Evolutionary conservation across 2,329 filamentous ascomycete genomes (phyloP), one percentile per base, ranked within the genome.

Genomic region (Blastomyces gilchristii): DNA sequence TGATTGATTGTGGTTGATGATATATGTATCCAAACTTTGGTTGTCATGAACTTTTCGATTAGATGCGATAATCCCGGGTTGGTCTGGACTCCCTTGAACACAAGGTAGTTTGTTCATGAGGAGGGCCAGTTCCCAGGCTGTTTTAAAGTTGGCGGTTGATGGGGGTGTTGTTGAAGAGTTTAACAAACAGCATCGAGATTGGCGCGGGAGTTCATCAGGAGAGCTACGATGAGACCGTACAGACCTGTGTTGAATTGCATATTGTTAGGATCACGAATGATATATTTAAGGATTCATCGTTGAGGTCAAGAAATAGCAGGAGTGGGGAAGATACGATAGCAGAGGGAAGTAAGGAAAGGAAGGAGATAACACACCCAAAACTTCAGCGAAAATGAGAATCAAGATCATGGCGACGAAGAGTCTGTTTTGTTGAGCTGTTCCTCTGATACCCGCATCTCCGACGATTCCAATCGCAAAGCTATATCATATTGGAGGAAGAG

Each of bases 341-440:
- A 43, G 12, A 16, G 16, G 16, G 39, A 12, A 16, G 39, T 5
- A 43, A 43, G 1, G 39, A 7, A n/a, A 41, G 34, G 25, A 57
- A 2, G 34, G 25, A 25, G 56, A 31, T 41, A 37, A 82, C 87
- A 67, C 83, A 94, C 91, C 92, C 87, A 97, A 81, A 70, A 97
- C 92, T 93, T 97, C 92, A 70, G 92, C 92, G 84, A 96, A 97
- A 93, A 97, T 97, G 81, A 97, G 90, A 82, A 97, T 97, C 77
- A 97, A 79, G 80, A 97, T 96, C 91, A 97, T 97, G 80, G 92
- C 92, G 75, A 96, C 91, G 80, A 95, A 96, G 70, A 96, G 84
- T 68, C 79, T 74, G 60, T 78, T 79, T 73, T 81, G 79, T 71
- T 81, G 79, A 60, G 79, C 79, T 65, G 78, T 80, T 70, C 79